Base-by-base conservation (phyloP, 768 basidiomycete species). In the Phanerodontia chrysosporium region DNA sequence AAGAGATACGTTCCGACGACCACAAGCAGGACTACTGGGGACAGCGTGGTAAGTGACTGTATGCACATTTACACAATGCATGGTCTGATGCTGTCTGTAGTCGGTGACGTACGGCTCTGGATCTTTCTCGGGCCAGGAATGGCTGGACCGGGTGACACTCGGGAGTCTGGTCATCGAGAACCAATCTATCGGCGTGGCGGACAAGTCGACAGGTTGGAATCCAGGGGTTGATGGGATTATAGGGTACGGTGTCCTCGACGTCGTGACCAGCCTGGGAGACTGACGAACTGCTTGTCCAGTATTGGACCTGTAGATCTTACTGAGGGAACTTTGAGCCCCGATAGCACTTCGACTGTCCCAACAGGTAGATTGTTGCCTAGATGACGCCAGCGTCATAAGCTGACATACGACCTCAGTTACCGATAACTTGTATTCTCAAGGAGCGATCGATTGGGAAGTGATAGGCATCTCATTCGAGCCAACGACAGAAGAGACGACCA, bases 131-230 rank as follows among this genome's bases (percentile, higher is more conserved):
- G 85, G 85, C 78, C 45, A 52, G 18, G 70, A 73, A 56, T 73
- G 65, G 63, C 75, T 67, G 13, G 87, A 89, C 67, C 74, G 72
- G 2, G 83, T 90, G 36, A 76, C 79, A 0, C 72, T 90, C 55
- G 75, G 77, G 14, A 77, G 76, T 25, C 76, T 87, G 25, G 74
- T 75, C 49, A 80, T 89, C 53, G 57, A 72, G 13, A 54, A 67
- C 4, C 87, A 89, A 65, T 86, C 84, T 9, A 86, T 89, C 54
- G 87, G 87, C 64, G 85, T 83, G 51, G 85, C 87, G 18, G 67
- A 73, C 3, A 66, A 27, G 0, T 75, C 81, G 0, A 24, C 51
- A 1, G 86, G 80, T 3, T 70, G 72, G 65, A 57, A 65, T 29
- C 30, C 60, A 0, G 80, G 78, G 42, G 76, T 82, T 25, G 87